phyloP scores from a whole-genome alignment of 2,329 filamentous ascomycete species.

The Didymella sp. region DNA sequence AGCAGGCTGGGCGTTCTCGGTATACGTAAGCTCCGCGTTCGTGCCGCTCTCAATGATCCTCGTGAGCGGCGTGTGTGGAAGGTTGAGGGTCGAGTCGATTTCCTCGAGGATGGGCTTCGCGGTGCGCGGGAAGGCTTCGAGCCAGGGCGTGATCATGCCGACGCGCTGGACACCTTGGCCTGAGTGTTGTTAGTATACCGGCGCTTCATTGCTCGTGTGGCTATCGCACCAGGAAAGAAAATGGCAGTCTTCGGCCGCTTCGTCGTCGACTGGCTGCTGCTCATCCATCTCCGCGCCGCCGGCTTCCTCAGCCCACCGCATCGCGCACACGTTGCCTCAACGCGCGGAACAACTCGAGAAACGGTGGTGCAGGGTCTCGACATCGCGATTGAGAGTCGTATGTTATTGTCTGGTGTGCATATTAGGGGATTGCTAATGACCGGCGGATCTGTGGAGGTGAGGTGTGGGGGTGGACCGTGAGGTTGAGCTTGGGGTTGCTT shows the following conservation, averaged over 20 bases:
- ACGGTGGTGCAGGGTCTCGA: slow-evolving; percentile 2
- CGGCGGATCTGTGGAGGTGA: slow-evolving; percentile 13
- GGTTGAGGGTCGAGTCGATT: slow-evolving; percentile 78
- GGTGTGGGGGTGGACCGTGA: slow-evolving; percentile 14
- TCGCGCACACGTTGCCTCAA: slow-evolving; percentile 3
- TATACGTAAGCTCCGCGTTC: slow-evolving; percentile 76
- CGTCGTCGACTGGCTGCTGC: slow-evolving; percentile 26
- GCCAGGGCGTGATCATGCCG: slow-evolving; percentile 85
- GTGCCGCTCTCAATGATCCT: slow-evolving; percentile 81
- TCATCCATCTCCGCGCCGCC: slow-evolving; percentile 39
- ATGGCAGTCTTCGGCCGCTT: slow-evolving; percentile 49
- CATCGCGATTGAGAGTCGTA: slow-evolving; percentile 6
- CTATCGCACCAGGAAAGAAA: slow-evolving; percentile 47
- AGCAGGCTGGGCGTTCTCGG: slow-evolving; percentile 88
- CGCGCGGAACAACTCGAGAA: slow-evolving; percentile 12
- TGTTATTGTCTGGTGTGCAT: slow-evolving; percentile 12
- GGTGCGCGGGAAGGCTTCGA: slow-evolving; percentile 82
- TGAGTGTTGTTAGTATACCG: slow-evolving; percentile 47
- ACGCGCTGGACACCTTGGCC: slow-evolving; percentile 90
- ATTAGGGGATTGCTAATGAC: slow-evolving; percentile 4
- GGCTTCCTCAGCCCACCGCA: background rate
- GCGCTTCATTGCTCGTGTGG: background rate
- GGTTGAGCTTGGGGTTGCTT: slow-evolving; percentile 17
- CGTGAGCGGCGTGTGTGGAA: slow-evolving; percentile 66
- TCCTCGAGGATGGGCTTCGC: slow-evolving; percentile 80